Percentiles rank a stretch among this genome's conserved stretches.
These are phyloP conservation scores for Colletotrichum graminicola DNA, from an alignment of 2,329 filamentous ascomycete species.

Conservation along the genomic window DNA sequence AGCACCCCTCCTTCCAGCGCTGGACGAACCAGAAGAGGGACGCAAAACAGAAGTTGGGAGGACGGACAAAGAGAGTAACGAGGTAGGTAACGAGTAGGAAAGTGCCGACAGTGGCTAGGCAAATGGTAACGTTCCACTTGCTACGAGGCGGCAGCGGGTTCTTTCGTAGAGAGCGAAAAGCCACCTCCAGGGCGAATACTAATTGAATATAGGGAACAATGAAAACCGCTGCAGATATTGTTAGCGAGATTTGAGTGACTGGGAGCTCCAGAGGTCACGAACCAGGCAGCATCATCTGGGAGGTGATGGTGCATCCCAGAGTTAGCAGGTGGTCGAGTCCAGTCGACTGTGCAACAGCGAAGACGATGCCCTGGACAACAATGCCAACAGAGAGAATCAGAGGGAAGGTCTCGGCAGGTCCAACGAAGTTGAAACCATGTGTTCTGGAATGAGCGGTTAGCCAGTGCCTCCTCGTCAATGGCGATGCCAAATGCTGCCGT, in stretches of 20 bases:
- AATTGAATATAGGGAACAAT: conserved; percentile 75
- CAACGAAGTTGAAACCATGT: conserved; percentile 58
- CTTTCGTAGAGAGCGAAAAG: conserved; percentile 65
- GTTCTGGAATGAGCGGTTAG: conserved; percentile 46
- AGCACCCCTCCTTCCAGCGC: conserved; percentile 68
- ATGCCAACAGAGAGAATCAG: conserved; percentile 70
- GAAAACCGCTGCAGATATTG: conserved; percentile 66
- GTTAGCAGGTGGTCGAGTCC: conserved; percentile 66
- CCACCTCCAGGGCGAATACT: conserved; percentile 73
- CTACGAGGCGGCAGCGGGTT: conserved; percentile 69
- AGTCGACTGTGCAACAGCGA: conserved; percentile 67
- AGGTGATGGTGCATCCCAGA: conserved; percentile 64
- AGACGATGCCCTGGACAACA: conserved; percentile 68
- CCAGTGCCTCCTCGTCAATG: background rate
- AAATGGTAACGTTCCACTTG: conserved; percentile 71
- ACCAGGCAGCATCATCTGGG: conserved; percentile 73
- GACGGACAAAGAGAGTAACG: conserved; percentile 66
- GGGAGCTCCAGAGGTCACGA: conserved; percentile 43
- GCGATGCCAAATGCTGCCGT: conserved; percentile 31
- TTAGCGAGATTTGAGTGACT: conserved; percentile 45
- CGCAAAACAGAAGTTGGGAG: conserved; percentile 73
- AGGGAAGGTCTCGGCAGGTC: conserved; percentile 64
- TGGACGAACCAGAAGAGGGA: conserved; percentile 77
- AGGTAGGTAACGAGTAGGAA: conserved; percentile 69
- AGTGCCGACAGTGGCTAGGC: conserved; percentile 63